Evolutionary conservation across 1,284 basidiomycete genomes (phyloP).

Genomic region (Trichosporon sp.): DNA sequence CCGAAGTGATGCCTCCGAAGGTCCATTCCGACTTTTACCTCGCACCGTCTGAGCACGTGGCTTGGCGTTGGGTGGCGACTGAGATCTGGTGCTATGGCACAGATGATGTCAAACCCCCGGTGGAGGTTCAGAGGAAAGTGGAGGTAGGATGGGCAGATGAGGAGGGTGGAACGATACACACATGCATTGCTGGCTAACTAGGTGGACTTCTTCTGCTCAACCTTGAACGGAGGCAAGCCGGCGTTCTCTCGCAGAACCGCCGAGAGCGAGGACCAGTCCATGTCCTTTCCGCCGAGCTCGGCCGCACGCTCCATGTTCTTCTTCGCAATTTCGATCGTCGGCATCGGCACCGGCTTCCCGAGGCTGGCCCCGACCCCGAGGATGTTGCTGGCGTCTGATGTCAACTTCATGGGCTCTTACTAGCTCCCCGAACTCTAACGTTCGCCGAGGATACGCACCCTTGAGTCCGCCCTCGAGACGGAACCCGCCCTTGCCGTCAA

Average conservation of each 20-base stretch:
- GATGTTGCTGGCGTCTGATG: constrained; percentile 32
- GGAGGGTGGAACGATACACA: background rate
- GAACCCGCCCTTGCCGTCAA: constrained; percentile 40
- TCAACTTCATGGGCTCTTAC: background rate
- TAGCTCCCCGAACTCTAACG: background rate
- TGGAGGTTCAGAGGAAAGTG: background rate
- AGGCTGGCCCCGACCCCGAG: constrained; percentile 34
- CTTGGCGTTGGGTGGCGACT: constrained; percentile 17
- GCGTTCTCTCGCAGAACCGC: constrained; percentile 36
- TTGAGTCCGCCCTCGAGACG: constrained; percentile 46
- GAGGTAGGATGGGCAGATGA: background rate
- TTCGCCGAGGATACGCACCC: constrained; percentile 33
- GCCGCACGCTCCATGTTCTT: constrained; percentile 38
- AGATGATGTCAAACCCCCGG: constrained; percentile 1
- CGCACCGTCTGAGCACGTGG: constrained; percentile 7
- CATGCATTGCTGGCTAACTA: too few species aligned
- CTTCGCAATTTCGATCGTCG: constrained; percentile 39
- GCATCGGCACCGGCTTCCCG: constrained; percentile 37
- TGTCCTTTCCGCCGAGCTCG: constrained; percentile 35
- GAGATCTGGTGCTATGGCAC: background rate
- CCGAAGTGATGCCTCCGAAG: background rate
- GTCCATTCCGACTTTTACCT: constrained; percentile 1
- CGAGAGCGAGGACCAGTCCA: constrained; percentile 40
- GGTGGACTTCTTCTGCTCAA: constrained; percentile 20
- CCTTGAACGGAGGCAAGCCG: constrained; percentile 34